Evolutionary conservation across 129 eudicot genomes (phyloP), one percentile per base, ranked within the genome.

Genomic region (Kitagawia praeruptora): DNA sequence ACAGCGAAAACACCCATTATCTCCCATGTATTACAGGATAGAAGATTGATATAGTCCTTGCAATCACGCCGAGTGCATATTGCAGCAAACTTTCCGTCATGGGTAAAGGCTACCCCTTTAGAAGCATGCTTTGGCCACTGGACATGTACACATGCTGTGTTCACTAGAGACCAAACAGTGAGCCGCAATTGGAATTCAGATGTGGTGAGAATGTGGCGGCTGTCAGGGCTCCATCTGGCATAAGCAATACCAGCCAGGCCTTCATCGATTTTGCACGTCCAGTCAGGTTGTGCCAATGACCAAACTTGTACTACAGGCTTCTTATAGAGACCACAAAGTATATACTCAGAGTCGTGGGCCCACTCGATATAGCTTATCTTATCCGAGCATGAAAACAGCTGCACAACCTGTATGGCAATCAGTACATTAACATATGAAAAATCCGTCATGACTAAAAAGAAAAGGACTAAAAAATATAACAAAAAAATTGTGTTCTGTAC

Each of bases 221-320:
- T 96, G 78, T 96, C 99, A 28, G 99, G 99, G 84, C 99, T 96
- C 99, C 99, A 96, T 89, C 99, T 96, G 21, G 99, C 99, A 78
- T 86, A 96, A 51, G 97, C 90, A 81, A 96, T 92, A 58, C 99
- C 99, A 10, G 99, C 97, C 70, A 92, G 95, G 72, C 99, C 99
- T 86, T 96, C 99, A 51, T 96, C 99, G 53, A 96, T 96, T 83
- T 96, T 96, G 88, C 99, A 96, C 23, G 99, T 96, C 99, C 99
- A 96, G 47, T 96, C 99, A 3, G 99, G 99, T 80, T 96, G 97
- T 64, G 90, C 86, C 84, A 92, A 78, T 34, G 99, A 96, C 99
- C 99, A 96, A 44, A 96, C 99, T 82, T 96, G 98, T 85, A 96
- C 85, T 87, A 89, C 88, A 12, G 99, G 95, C 81, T 83, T 96